Base-by-base conservation (phyloP, 345 rosid genomes). In the Conringia planisiliqua region DNA sequence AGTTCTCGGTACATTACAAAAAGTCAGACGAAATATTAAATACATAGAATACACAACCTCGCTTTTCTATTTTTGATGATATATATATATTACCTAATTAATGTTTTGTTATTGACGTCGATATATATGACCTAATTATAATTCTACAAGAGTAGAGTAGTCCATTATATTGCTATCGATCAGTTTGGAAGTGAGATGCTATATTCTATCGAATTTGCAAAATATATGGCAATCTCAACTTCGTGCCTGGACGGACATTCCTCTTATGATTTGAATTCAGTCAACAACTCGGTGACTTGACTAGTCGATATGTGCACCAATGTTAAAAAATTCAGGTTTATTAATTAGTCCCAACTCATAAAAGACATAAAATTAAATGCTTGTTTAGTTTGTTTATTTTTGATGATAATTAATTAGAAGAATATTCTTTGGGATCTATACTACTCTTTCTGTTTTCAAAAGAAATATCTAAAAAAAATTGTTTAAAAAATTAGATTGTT, bases 1-100 rank as follows among this genome's bases (percentile, higher is more conserved):
- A 64, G 13, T 66, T 74, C 62, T 48, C 56, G 7, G 74, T 60
- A 40, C n/a, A 51, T 62, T 68, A 69, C 75, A 62, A 46, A 75
- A 62, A 20, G 64, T 54, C 64, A 68, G 62, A 42, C 48, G 22
- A 33, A 26, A n/a, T 68, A 56, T 17, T 35, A 24, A 40, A 61
- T 30, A 50, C 35, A 6, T 40, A 50, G 22, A 33, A 62, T 50
- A 68, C 69, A 68, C 39, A 20, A 20, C 64, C 64, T 32, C 57
- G 16, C 58, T 61, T 52, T 61, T 52, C 6, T 51, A 51, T 10
- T 26, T 51, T 61, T 40, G 68, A 26, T 68, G 71, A 56, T 50
- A 48, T 42, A 43, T 61, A 20, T 62, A 75, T 24, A 54, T 75
- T 70, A 68, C 70, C 70, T 61, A 32, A 52, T 43, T 3, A 54